Evolutionary conservation across 1,284 basidiomycete species (phyloP).

Genomic region (Ustilago esculenta): DNA sequence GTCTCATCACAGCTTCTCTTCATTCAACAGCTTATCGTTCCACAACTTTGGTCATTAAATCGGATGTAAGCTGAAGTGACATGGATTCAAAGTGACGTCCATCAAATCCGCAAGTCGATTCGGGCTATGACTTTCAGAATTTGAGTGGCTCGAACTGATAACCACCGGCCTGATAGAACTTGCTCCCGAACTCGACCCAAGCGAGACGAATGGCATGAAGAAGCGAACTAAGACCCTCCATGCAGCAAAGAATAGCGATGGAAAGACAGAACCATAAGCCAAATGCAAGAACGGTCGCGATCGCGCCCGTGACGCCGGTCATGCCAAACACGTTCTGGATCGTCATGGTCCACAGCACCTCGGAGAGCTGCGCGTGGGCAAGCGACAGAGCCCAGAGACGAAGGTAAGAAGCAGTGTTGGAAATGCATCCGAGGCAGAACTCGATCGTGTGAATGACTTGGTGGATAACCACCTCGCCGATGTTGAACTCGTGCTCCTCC

Average conservation of each 20-base stretch:
- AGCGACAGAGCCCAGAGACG: conserved; percentile 98
- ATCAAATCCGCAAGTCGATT: neutral
- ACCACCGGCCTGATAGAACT: conserved; percentile 91
- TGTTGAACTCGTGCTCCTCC: conserved; percentile 75
- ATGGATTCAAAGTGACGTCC: neutral
- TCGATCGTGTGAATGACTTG: conserved; percentile 82
- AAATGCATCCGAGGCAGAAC: conserved; percentile 97
- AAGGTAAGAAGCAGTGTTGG: conserved; percentile 98
- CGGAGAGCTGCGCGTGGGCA: conserved; percentile 95
- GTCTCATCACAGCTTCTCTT: neutral
- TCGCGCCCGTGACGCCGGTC: conserved; percentile 70
- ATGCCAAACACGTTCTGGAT: conserved; percentile 65
- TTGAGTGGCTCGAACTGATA: conserved; percentile 70
- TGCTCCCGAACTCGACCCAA: conserved; percentile 97
- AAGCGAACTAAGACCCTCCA: conserved; percentile 84
- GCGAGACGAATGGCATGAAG: conserved; percentile 94
- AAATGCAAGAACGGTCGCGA: conserved; percentile 76
- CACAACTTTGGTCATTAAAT: neutral
- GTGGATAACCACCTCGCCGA: conserved; percentile 93
- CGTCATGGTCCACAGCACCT: conserved; percentile 73
- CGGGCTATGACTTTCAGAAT: conserved; percentile 10
- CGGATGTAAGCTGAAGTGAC: neutral
- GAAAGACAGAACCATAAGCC: conserved; percentile 85
- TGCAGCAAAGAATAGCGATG: conserved; percentile 77
- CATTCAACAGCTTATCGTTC: neutral